A percentile compares a stretch with the other conserved stretches of the same genome.
These are phyloP conservation scores for Orbilia javanica DNA, from an alignment of 2,329 filamentous ascomycete genomes.

Conservation along the genomic window DNA sequence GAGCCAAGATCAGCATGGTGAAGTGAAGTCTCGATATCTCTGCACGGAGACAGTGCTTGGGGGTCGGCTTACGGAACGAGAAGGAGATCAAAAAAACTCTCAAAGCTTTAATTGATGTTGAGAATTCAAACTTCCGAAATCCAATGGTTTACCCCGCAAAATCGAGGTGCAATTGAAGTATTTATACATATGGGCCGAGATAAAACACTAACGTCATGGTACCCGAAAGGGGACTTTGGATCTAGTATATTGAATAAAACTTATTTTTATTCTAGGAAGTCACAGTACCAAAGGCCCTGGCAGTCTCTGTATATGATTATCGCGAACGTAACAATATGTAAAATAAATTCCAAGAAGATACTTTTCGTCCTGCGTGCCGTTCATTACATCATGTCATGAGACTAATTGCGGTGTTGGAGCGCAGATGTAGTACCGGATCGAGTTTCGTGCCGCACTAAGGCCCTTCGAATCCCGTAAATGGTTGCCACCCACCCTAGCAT, in stretches of 20 bases:
- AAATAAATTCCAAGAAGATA: background rate
- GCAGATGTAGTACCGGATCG: constrained; percentile 44
- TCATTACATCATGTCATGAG: constrained; percentile 58
- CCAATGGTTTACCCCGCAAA: background rate
- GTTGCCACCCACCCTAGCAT: constrained; percentile 29
- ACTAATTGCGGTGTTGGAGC: constrained; percentile 28
- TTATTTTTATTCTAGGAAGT: background rate
- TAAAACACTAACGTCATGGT: constrained; percentile 41
- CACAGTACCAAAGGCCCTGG: constrained; percentile 2
- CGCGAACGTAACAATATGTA: background rate
- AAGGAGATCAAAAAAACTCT: background rate
- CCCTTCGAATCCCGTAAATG: constrained; percentile 21
- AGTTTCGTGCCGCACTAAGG: constrained; percentile 41
- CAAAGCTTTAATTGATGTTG: background rate
- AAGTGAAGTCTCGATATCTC: background rate
- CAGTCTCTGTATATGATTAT: background rate
- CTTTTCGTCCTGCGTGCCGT: background rate
- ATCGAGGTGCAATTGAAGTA: constrained; percentile 48
- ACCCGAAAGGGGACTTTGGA: constrained; percentile 7
- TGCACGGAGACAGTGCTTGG: background rate
- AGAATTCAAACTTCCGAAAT: constrained; percentile 5
- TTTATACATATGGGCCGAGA: constrained; percentile 38
- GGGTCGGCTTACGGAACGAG: background rate
- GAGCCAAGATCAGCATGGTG: background rate
- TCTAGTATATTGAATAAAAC: constrained; percentile 27